These are phyloP conservation scores for Thermothelomyces thermophilus DNA, from an alignment of 2,329 filamentous ascomycete species.

Conservation along the genomic window DNA sequence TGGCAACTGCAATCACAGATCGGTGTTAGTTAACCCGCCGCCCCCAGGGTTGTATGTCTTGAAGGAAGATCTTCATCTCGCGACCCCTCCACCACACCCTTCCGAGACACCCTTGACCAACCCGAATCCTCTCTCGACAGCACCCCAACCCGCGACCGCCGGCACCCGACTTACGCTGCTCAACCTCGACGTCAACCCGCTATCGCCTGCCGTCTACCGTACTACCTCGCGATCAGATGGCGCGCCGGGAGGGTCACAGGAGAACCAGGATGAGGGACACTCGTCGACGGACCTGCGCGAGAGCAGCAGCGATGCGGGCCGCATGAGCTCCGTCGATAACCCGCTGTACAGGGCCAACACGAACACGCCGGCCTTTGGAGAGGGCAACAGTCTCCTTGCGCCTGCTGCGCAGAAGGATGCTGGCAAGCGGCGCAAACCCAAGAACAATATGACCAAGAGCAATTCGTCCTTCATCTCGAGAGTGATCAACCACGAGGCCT, in stretches of 20 bases:
- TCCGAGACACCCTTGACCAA: slow-evolving; percentile 84
- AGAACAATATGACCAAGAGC: slow-evolving; percentile 97
- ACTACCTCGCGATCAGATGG: slow-evolving; percentile 42
- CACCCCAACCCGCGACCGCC: slow-evolving; percentile 70
- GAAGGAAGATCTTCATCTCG: slow-evolving; percentile 84
- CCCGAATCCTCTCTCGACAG: slow-evolving; percentile 84
- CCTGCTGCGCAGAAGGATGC: slow-evolving; percentile 60
- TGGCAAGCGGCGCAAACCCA: slow-evolving; percentile 83
- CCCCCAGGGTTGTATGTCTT: slow-evolving; percentile 75
- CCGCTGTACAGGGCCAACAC: slow-evolving; percentile 37
- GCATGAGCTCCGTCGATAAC: slow-evolving; percentile 48
- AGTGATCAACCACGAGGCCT: slow-evolving; percentile 80
- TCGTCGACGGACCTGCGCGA: slow-evolving; percentile 54
- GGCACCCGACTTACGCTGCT: slow-evolving; percentile 81
- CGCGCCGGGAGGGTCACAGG: slow-evolving; percentile 48
- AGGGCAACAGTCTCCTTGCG: slow-evolving; percentile 70
- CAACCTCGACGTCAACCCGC: slow-evolving; percentile 57
- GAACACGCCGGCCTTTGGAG: slow-evolving; percentile 66
- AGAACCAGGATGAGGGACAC: slow-evolving; percentile 54
- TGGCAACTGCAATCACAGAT: too few species aligned
- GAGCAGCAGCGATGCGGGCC: slow-evolving; percentile 45
- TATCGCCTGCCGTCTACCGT: slow-evolving; percentile 49
- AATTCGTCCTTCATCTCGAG: slow-evolving; percentile 98
- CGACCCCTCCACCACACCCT: slow-evolving; percentile 90
- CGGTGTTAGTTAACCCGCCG: neutral